These are phyloP conservation scores for Phyllosticta ampelicida DNA, from an alignment of 2,329 filamentous ascomycete genomes.

Conservation along the genomic window DNA sequence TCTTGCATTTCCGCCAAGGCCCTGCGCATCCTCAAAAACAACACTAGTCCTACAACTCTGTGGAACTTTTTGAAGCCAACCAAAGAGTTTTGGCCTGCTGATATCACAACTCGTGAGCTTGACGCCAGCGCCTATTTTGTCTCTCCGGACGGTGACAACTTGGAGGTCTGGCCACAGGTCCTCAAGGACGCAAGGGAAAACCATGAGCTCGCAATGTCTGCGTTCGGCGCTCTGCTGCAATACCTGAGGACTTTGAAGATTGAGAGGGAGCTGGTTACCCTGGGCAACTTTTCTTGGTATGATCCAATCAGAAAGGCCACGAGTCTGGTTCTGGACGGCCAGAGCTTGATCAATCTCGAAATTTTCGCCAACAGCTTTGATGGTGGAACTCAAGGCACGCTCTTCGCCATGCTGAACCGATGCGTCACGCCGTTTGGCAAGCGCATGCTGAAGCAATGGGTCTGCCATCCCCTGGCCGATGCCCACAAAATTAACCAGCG, in stretches of 20 bases:
- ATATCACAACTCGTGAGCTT: slow-evolving; percentile 71
- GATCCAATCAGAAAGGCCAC: slow-evolving; percentile 85
- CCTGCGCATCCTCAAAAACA: slow-evolving; percentile 89
- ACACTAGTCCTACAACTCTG: slow-evolving; percentile 80
- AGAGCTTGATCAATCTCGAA: slow-evolving; percentile 96
- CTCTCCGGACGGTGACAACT: slow-evolving; percentile 43
- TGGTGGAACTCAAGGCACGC: slow-evolving; percentile 70
- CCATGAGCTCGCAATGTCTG: slow-evolving; percentile 79
- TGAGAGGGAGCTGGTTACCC: slow-evolving; percentile 74
- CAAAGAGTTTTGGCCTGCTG: slow-evolving; percentile 84
- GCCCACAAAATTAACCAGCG: slow-evolving; percentile 82
- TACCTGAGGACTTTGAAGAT: slow-evolving; percentile 79
- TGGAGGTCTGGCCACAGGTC: slow-evolving; percentile 65
- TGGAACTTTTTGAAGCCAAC: slow-evolving; percentile 88
- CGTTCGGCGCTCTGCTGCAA: slow-evolving; percentile 76
- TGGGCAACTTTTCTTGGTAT: slow-evolving; percentile 85
- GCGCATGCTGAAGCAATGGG: slow-evolving; percentile 90
- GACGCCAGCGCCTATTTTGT: slow-evolving; percentile 71
- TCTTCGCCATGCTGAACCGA: slow-evolving; percentile 83
- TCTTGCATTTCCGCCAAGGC: slow-evolving; percentile 77
- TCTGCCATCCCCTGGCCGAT: slow-evolving; percentile 88
- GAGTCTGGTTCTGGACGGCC: slow-evolving; percentile 84
- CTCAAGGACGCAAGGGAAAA: slow-evolving; percentile 57
- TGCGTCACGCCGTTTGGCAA: slow-evolving; percentile 97
- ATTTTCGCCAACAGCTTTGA: slow-evolving; percentile 90